Percentiles rank a stretch among this genome's conserved stretches.
Evolutionary conservation across 2,329 filamentous ascomycete species (phyloP).

Genomic region (Colletotrichum eleusines): DNA sequence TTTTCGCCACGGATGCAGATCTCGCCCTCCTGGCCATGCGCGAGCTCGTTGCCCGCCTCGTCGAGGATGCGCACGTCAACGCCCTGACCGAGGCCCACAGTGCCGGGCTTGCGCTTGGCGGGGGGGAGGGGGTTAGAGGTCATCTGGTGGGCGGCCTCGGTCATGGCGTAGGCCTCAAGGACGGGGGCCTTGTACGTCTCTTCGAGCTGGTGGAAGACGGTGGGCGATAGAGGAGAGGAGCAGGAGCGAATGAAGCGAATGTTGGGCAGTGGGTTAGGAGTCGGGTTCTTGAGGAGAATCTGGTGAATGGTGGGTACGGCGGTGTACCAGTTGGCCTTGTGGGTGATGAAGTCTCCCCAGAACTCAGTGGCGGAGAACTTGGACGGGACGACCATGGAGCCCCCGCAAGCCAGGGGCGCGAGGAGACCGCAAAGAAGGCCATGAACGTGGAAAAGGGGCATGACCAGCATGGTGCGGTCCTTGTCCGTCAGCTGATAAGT

Average conservation of each 20-base stretch:
- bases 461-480: conserved; percentile 87
- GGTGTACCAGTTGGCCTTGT: conserved; percentile 91
- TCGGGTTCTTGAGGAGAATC: conserved; percentile 81
- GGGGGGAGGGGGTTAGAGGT: conserved; percentile 80
- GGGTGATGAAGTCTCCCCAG: conserved; percentile 80
- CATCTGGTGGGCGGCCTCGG: conserved; percentile 89
- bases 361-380: conserved; percentile 88
- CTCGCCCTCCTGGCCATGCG: conserved; percentile 79
- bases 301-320: conserved; percentile 95
- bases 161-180: conserved; percentile 93
- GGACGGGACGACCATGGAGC: conserved; percentile 81
- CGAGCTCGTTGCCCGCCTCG: conserved; percentile 73
- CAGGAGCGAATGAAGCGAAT: conserved; percentile 92
- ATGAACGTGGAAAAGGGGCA: conserved; percentile 93
- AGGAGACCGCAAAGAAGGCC: conserved; percentile 88
- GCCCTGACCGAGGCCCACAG: conserved; percentile 85
- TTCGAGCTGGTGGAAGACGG: conserved; percentile 84
- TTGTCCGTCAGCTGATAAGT: conserved; percentile 79
- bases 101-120: conserved; percentile 81
- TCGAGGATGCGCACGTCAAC: conserved; percentile 85
- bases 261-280: conserved; percentile 74
- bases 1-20: conserved; percentile 88
- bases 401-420: conserved; percentile 79
- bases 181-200: conserved; percentile 82
- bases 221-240: conserved; percentile 85